phyloP scores from a whole-genome alignment of 371 early-diverging fungal species.

The Lichtheimia ramosa region DNA sequence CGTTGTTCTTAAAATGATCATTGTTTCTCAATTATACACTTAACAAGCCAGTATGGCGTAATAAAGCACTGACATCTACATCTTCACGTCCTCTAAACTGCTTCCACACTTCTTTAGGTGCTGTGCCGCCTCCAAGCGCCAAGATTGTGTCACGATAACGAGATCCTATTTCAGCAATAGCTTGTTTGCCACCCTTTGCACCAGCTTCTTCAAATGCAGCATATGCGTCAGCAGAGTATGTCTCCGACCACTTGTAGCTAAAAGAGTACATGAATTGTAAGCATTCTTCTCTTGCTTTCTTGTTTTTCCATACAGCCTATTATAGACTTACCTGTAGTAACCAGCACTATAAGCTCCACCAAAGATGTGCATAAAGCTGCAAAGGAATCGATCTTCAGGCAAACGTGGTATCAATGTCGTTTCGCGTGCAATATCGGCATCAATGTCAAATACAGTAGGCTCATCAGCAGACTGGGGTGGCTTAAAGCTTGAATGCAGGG shows the following conservation, averaged over 20 bases:
- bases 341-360: slow-evolving; percentile 67
- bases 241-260: slow-evolving; percentile 72
- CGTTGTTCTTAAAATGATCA: not conserved
- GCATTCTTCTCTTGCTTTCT: not conserved
- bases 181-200: slow-evolving; percentile 27
- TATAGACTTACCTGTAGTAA: slow-evolving; percentile 51
- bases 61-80: slow-evolving; percentile 56
- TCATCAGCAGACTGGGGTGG: slow-evolving; percentile 27
- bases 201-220: slow-evolving; percentile 63
- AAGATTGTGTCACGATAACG: slow-evolving; percentile 65
- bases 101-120: slow-evolving; percentile 61
- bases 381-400: slow-evolving; percentile 60
- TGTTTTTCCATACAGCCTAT: not conserved
- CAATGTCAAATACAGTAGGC: slow-evolving; percentile 57
- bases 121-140: slow-evolving; percentile 66
- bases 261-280: not conserved
- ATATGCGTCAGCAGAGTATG: slow-evolving; percentile 70
- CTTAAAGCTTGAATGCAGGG: slow-evolving; percentile 55
- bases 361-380: slow-evolving; percentile 68
- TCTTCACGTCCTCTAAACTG: slow-evolving; percentile 57
- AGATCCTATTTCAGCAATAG: slow-evolving; percentile 42
- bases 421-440: slow-evolving; percentile 53
- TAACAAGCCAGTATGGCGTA: slow-evolving; percentile 58
- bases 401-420: slow-evolving; percentile 53
- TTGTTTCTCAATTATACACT: not conserved